Evolutionary conservation across 768 basidiomycete species (phyloP), one percentile per base, ranked within the genome.

Genomic region (Mycena galericulata): DNA sequence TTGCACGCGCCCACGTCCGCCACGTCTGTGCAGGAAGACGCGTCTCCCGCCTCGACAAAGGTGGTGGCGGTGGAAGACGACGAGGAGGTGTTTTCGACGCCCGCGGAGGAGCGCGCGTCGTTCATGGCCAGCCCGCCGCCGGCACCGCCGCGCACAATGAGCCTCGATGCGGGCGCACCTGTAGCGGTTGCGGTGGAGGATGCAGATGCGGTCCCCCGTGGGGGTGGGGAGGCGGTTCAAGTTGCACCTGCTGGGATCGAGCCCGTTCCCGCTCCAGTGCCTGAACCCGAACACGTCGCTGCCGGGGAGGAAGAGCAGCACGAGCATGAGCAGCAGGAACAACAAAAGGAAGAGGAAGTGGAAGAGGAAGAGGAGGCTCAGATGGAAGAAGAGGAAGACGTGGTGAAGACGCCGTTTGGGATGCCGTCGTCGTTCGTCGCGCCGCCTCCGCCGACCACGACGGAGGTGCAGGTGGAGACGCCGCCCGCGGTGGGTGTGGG

Each of bases 351-450:
- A 56, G 59, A 34, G 41, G 11, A 20, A 38, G 61, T 69, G 34
- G 38, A 65, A 22, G 51, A 49, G 24, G 4, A 22, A 14, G 56
- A 9, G 20, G 38, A 57, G 57, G 49, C 14, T 29, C 43, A 27
- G 36, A 24, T 11, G 30, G 62, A 70, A 38, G 58, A 34, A 24
- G 55, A 58, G 56, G 64, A 64, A n/a, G 62, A 64, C 53, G 62
- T 55, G 18, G 53, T 54, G 41, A 55, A 45, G 62, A 63, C 51
- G 41, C 62, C 61, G 17, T 50, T 50, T 29, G 49, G 49, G 12
- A 27, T 27, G 6, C 29, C 49, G 17, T n/a, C 32, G 30, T 18
- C 53, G 34, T 50, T 29, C 49, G 9, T 17, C 2, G 34, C 29
- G 7, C 34, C 36, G 27, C 50, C 53, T 32, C 22, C 45, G 14